Evolutionary conservation across 164 flowering plant species (phyloP), one percentile per base, ranked within the genome.

Genomic region (Cinnamomum chago): DNA sequence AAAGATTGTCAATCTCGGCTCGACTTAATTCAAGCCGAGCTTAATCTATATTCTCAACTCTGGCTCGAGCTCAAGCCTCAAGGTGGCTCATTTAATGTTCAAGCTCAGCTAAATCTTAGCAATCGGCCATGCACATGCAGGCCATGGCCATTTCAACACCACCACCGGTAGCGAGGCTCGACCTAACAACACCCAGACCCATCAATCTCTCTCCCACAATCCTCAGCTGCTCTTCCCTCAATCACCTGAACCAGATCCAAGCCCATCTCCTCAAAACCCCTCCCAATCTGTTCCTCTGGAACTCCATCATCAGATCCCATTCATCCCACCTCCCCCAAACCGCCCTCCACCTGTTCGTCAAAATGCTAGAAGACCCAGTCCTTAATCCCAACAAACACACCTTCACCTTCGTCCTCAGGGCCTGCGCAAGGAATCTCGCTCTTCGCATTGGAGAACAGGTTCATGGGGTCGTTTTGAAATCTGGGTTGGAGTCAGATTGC

Each of bases 381-480:
- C 47, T 40, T 1, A 9, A 40, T 0, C 71, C 52, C 51, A 15
- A 17, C 50, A 47, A 33, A 5, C 50, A 68, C 71, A 35, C 71
- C 55, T 47, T 68, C 51, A 47, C 71, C 52, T 68, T 68, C 52
- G 23, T 23, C 71, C 23, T 68, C 71, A 68, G 35, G 51, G 71
- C 71, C 71, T 68, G 71, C 23, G 30, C 71, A n/a, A 10, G 23
- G 27, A 24, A 22, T 27, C 35, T 50, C 13, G 24, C 71, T 17
- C 50, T 68, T 22, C 71, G 9, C 1, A 12, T 4, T 33, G 52
- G 51, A 47, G 23, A 17, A 2, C 35, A 50, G 50, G 24, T 68
- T 50, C 71, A 68, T 17, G 51, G 23, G 23, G 22, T 28, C 27
- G 23, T 47, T 11, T 10, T 68, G 50, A 68, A 68, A 23, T 50